phyloP scores from a whole-genome alignment of 306 rosid genomes.

The Hylodesmum podocarpum region DNA sequence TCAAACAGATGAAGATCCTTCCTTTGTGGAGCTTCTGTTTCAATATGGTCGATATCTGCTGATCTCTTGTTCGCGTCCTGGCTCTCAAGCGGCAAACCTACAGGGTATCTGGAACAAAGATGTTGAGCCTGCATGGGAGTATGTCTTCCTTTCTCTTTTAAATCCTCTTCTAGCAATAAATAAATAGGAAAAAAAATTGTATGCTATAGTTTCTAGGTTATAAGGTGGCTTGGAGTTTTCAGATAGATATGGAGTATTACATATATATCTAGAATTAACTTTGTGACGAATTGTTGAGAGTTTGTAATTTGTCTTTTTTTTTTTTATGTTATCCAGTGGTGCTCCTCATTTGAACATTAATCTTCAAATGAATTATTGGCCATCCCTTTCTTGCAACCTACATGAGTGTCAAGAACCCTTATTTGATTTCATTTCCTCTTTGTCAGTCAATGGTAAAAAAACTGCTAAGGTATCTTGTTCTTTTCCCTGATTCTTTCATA shows the following conservation, averaged over 20 bases:
- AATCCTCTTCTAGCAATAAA: not conserved
- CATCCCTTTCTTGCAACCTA: slow-evolving; percentile 88
- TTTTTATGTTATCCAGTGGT: slow-evolving; percentile 56
- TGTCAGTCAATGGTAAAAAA: slow-evolving; percentile 69
- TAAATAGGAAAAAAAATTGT: not conserved
- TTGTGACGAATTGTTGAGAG: slow-evolving; percentile 2
- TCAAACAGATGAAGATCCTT: slow-evolving; percentile 86
- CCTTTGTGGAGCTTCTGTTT: slow-evolving; percentile 84
- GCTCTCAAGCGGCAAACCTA: slow-evolving; percentile 83
- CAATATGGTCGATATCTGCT: slow-evolving; percentile 93
- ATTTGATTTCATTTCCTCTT: slow-evolving; percentile 61
- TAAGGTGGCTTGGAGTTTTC: slow-evolving; percentile 13
- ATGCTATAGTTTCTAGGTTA: slow-evolving; percentile 2
- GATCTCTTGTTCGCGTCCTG: slow-evolving; percentile 83
- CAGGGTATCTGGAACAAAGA: slow-evolving; percentile 96
- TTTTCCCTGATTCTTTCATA: slow-evolving; percentile 13
- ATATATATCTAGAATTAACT: slow-evolving; percentile 15
- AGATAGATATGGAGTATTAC: not conserved
- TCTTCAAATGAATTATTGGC: slow-evolving; percentile 98
- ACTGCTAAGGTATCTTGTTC: slow-evolving; percentile 76
- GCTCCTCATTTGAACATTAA: slow-evolving; percentile 93
- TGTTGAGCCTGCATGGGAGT: slow-evolving; percentile 89
- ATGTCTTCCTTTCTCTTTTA: slow-evolving; percentile 33
- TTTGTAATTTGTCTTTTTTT: slow-evolving; percentile 32
- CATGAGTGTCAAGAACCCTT: slow-evolving; percentile 90